phyloP scores from a whole-genome alignment of 2,329 filamentous ascomycete genomes.

The Drechslerella dactyloides region DNA sequence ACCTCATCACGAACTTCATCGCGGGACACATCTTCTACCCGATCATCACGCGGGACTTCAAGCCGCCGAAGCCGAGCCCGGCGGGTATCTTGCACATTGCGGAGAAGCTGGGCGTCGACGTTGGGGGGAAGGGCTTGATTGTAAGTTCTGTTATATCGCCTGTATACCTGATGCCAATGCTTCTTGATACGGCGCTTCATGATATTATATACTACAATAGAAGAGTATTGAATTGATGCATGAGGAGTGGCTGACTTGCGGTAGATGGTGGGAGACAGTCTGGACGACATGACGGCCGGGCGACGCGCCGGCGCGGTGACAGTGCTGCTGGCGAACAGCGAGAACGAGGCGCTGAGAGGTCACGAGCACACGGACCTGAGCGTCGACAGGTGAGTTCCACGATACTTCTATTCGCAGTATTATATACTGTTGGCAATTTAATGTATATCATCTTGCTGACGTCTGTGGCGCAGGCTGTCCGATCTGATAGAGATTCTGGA shows the following conservation, averaged over 20 bases:
- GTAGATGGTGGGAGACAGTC: constrained; percentile 71
- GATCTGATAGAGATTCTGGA: constrained; percentile 79
- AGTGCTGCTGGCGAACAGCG: constrained; percentile 83
- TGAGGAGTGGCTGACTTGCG: background rate
- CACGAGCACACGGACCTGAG: constrained; percentile 80
- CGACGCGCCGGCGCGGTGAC: constrained; percentile 83
- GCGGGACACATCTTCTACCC: constrained; percentile 72
- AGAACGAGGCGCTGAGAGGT: constrained; percentile 71
- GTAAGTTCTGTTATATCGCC: constrained; percentile 14
- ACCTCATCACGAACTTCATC: constrained; percentile 78
- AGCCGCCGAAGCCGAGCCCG: constrained; percentile 83
- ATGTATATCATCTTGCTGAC: too few relatives aligned
- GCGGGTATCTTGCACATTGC: constrained; percentile 89
- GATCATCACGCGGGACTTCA: constrained; percentile 82
- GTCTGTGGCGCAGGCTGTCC: constrained; percentile 65
- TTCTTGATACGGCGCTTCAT: too few relatives aligned
- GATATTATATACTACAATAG: background rate
- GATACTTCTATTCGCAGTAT: too few relatives aligned
- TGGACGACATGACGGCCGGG: constrained; percentile 93
- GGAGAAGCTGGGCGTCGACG: constrained; percentile 70
- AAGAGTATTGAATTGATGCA: background rate
- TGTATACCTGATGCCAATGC: background rate
- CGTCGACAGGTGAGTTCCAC: constrained; percentile 61
- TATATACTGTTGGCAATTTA: too few relatives aligned
- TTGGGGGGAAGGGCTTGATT: constrained; percentile 61